phyloP scores from a whole-genome alignment of 257 asterid genomes.

The Solanum medicagineum region DNA sequence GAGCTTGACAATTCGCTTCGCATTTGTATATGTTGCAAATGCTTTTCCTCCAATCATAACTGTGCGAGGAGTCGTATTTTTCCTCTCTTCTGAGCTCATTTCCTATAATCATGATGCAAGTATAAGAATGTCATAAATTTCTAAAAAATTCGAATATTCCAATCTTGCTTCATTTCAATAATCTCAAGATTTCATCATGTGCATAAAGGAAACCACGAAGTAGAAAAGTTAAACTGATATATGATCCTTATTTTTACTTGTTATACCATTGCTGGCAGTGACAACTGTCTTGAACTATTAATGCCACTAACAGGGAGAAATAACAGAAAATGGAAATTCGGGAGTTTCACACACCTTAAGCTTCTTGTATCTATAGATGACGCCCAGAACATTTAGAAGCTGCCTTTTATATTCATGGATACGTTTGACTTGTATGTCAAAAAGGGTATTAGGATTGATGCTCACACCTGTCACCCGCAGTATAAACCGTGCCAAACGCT shows the following conservation, averaged over 20 bases:
- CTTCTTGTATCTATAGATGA: slow-evolving; percentile 92
- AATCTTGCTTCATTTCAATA: neutral
- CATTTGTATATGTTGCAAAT: slow-evolving; percentile 93
- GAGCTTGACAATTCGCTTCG: slow-evolving; percentile 91
- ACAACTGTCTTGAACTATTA: neutral
- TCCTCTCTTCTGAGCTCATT: slow-evolving; percentile 85
- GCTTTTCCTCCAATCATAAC: slow-evolving; percentile 99
- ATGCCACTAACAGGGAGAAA: neutral
- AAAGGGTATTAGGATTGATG: slow-evolving; percentile 77
- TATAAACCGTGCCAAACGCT: slow-evolving; percentile 70
- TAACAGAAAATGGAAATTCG: slow-evolving; percentile 1
- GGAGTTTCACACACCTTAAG: slow-evolving; percentile 58
- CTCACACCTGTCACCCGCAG: slow-evolving; percentile 67
- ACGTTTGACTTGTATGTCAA: slow-evolving; percentile 97
- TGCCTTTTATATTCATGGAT: slow-evolving; percentile 98
- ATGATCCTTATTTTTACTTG: neutral
- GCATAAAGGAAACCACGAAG: neutral
- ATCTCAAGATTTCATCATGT: neutral
- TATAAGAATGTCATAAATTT: neutral
- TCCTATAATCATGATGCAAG: slow-evolving; percentile 33
- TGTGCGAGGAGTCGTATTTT: slow-evolving; percentile 74
- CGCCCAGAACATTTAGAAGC: slow-evolving; percentile 81
- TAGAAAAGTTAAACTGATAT: neutral
- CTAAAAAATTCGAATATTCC: neutral
- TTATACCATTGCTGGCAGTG: neutral